These are phyloP conservation scores for Acorus calamus DNA, from an alignment of 106 monocot genomes.

Conservation along the genomic window DNA sequence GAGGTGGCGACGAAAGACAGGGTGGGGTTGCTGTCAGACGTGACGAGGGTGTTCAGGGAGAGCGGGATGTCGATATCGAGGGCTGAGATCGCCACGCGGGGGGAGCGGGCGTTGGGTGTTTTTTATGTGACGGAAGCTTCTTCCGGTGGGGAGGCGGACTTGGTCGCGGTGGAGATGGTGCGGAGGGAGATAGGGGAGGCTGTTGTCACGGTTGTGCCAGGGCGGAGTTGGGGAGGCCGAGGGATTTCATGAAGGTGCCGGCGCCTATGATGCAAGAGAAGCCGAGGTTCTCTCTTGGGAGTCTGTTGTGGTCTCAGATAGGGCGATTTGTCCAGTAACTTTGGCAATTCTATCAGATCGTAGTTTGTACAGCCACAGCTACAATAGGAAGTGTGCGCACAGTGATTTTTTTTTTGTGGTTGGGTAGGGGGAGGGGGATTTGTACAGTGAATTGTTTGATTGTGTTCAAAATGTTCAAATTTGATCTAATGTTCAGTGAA, in stretches of 20 bases:
- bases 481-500: too few relatives aligned
- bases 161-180: slow-evolving; percentile 21
- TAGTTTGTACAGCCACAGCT: background rate
- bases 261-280: background rate
- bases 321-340: slow-evolving; percentile 30
- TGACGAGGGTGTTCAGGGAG: slow-evolving; percentile 51
- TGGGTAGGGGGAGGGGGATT: too few relatives aligned
- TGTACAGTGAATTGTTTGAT: too few relatives aligned
- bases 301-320: slow-evolving; percentile 40
- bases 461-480: too few relatives aligned
- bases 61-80: slow-evolving; percentile 38
- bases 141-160: slow-evolving; percentile 13
- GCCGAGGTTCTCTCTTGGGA: slow-evolving; percentile 27
- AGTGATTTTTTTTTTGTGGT: slow-evolving; percentile 7
- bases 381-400: too few relatives aligned
- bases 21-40: slow-evolving; percentile 41
- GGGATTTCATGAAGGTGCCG: too few relatives aligned
- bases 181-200: slow-evolving; percentile 3
- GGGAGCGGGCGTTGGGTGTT: slow-evolving; percentile 27
- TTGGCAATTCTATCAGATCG: slow-evolving; percentile 24
- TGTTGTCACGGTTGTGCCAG: background rate
- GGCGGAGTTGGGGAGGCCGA: background rate
- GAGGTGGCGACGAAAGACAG: slow-evolving; percentile 28
- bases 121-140: slow-evolving; percentile 48
- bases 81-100: slow-evolving; percentile 28